phyloP scores from a whole-genome alignment of 768 basidiomycete species.

The Cystoderma amianthinum region DNA sequence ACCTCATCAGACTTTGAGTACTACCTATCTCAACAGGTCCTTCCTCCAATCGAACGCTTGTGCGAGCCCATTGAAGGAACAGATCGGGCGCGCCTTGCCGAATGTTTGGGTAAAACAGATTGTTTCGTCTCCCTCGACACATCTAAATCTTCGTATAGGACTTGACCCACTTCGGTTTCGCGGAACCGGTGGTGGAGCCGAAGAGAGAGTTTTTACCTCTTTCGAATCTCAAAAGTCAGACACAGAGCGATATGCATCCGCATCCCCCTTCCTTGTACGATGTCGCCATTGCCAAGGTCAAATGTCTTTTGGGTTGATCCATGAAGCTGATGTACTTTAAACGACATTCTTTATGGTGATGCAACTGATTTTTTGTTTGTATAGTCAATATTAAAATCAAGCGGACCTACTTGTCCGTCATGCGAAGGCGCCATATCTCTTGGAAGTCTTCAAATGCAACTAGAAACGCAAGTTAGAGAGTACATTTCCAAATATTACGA shows the following conservation, averaged over 20 bases:
- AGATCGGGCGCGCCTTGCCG: constrained; percentile 84
- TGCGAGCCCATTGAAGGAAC: constrained; percentile 97
- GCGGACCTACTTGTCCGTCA: constrained; percentile 64
- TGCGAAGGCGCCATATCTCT: constrained; percentile 49
- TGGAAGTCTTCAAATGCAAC: constrained; percentile 72
- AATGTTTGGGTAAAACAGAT: constrained; percentile 95
- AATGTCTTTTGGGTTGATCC: constrained; percentile 49
- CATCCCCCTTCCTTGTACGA: constrained; percentile 61
- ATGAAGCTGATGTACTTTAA: constrained; percentile 45
- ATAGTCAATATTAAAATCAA: constrained; percentile 58
- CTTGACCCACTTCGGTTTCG: constrained; percentile 55
- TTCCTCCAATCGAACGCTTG: constrained; percentile 91
- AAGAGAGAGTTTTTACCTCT: constrained; percentile 66
- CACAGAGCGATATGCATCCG: constrained; percentile 77
- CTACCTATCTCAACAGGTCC: constrained; percentile 85
- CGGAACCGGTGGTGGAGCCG: constrained; percentile 29
- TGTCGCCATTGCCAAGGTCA: constrained; percentile 71
- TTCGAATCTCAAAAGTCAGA: constrained; percentile 91
- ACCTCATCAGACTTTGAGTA: constrained; percentile 70
- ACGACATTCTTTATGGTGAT: not conserved
- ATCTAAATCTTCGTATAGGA: constrained; percentile 26
- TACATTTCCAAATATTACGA: constrained; percentile 82
- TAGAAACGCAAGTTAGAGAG: constrained; percentile 79
- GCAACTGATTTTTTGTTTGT: constrained; percentile 22
- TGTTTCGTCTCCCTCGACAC: not conserved